Evolutionary conservation across 2,329 filamentous ascomycete species (phyloP).

Genomic region (Phaeosphaeriaceae sp.): DNA sequence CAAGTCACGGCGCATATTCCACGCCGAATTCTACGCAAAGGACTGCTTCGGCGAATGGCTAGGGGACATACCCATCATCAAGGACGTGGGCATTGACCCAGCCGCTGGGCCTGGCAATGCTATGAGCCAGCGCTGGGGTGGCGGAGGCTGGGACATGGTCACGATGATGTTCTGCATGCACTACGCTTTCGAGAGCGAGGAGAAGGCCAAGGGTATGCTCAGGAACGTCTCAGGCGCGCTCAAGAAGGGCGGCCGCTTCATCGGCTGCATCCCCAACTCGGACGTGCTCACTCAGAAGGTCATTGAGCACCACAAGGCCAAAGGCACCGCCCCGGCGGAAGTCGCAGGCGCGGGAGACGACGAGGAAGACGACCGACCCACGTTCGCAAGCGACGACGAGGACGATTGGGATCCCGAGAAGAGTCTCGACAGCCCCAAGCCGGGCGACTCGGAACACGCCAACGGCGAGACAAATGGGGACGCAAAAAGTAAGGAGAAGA

Average conservation of each 20-base stretch:
- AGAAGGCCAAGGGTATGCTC: slow-evolving; percentile 89
- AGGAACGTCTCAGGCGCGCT: slow-evolving; percentile 87
- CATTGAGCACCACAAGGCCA: slow-evolving; percentile 72
- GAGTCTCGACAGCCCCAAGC: slow-evolving; percentile 47
- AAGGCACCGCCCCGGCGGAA: slow-evolving; percentile 47
- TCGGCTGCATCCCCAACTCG: slow-evolving; percentile 96
- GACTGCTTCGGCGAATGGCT: slow-evolving; percentile 91
- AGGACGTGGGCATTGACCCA: slow-evolving; percentile 85
- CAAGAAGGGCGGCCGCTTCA: slow-evolving; percentile 92
- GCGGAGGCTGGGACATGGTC: slow-evolving; percentile 89
- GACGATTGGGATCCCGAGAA: slow-evolving; percentile 57
- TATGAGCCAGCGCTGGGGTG: slow-evolving; percentile 69
- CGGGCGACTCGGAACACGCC: slow-evolving; percentile 45
- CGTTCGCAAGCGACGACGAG: slow-evolving; percentile 48
- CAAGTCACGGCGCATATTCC: slow-evolving; percentile 69
- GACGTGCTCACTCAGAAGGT: slow-evolving; percentile 85
- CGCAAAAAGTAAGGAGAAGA: slow-evolving; percentile 29
- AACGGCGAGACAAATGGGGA: slow-evolving; percentile 29
- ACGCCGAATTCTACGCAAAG: slow-evolving; percentile 86
- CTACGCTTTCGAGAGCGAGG: slow-evolving; percentile 94
- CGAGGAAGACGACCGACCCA: slow-evolving; percentile 42
- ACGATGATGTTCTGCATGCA: slow-evolving; percentile 99
- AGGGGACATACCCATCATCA: slow-evolving; percentile 80
- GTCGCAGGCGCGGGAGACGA: slow-evolving; percentile 27
- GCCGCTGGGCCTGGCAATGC: slow-evolving; percentile 67